Evolutionary conservation across 306 rosid genomes (phyloP), one percentile per base, ranked within the genome.

Genomic region (Malus sylvestris): DNA sequence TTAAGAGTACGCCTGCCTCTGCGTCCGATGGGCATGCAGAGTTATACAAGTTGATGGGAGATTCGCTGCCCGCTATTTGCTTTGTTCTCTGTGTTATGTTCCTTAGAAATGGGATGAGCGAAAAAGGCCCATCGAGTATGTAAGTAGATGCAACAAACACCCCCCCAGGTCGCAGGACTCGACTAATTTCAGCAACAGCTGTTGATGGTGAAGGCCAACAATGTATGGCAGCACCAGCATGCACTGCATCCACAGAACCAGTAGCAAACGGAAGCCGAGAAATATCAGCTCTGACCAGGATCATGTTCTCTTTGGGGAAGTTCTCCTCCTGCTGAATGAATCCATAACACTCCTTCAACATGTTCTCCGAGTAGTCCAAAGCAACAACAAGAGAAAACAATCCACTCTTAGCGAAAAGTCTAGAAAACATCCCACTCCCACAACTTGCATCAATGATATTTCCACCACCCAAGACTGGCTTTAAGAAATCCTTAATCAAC

Each of bases 191-290:
- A 68, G 97, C 95, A 49, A 94, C 98, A 81, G 88, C 97, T 27
- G 91, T 77, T 69, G 83, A 88, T 60, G 97, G 97, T 79, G 97
- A 92, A 84, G 97, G 98, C 98, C 98, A 90, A 79, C 98, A 95
- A 67, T 95, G 97, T 52, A 95, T 38, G 80, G 97, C 98, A 58
- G 98, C 97, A 49, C 98, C 98, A 51, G 97, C 97, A 76, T 92
- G 98, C 82, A 95, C 88, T 23, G 97, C 97, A 80, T 95, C 97
- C 64, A 95, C 55, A 76, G 97, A 95, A 82, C 90, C 80, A 65
- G 98, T 88, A 76, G 84, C 91, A 74, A 95, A 95, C 20, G 98
- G 98, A 76, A 90, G 97, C 84, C 97, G 86, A 63, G 97, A 79
- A 53, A 95, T 92, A 80, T 95, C 97, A 73, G 97, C 98, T 80